Conservation (phyloP, 257 asterid species). For the Voacanga thouarsii region DNA sequence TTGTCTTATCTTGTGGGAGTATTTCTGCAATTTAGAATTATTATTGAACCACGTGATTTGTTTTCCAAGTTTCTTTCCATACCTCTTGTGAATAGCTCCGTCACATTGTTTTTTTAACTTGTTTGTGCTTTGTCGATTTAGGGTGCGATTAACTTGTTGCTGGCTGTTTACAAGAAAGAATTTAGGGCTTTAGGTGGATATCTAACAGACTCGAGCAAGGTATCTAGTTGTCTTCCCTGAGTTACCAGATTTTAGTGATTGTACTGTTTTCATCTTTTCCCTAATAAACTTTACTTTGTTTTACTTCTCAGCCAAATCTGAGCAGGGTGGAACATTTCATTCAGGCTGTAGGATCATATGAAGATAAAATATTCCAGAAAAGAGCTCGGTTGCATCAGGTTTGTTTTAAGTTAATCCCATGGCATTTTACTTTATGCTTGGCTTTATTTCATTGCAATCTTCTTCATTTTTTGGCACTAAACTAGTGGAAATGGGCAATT, state of each 20-base stretch:
- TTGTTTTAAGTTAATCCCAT: not conserved
- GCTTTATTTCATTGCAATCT: not conserved
- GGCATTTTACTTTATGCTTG: not conserved
- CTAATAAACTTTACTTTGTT: conserved; percentile 9
- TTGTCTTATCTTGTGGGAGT: not conserved
- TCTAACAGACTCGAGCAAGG: conserved; percentile 87
- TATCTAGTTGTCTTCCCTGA: conserved; percentile 26
- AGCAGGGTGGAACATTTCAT: conserved; percentile 80
- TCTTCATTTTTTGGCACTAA: not conserved
- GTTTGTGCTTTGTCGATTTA: conserved; percentile 26
- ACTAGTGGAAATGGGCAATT: not conserved
- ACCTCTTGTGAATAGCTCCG: not conserved
- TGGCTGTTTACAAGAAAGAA: conserved; percentile 95
- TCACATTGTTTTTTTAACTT: conserved; percentile 8
- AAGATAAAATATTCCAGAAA: conserved; percentile 86
- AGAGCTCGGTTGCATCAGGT: conserved; percentile 93
- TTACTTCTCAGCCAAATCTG: conserved; percentile 67
- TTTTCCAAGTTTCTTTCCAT: not conserved
- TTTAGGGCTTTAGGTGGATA: conserved; percentile 74
- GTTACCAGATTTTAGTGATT: not conserved
- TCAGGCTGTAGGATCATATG: conserved; percentile 92
- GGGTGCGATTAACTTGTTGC: conserved; percentile 95
- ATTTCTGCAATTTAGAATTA: not conserved
- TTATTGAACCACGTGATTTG: not conserved
- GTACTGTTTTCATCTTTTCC: conserved; percentile 16